A percentile compares a stretch with the other conserved stretches of the same genome.
phyloP scores from a whole-genome alignment of 2,329 filamentous ascomycete species.

The Canariomyces notabilis region DNA sequence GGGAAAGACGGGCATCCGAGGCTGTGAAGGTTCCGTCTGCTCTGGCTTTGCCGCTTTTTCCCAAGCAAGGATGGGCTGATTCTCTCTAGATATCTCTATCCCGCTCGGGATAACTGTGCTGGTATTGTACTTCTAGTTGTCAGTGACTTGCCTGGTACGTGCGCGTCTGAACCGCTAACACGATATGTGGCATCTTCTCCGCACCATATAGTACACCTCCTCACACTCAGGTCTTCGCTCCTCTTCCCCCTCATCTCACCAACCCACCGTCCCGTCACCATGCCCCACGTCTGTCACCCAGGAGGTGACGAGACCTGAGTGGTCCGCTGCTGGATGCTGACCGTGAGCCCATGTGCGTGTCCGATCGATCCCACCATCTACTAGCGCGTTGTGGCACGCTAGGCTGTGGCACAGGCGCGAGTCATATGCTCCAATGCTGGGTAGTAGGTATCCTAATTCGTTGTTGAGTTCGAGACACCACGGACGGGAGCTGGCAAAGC shows the following conservation, averaged over 20 bases:
- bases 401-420: slow-evolving; percentile 10
- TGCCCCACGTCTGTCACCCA: slow-evolving; percentile 3
- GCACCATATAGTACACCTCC: neutral
- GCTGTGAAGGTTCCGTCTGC: neutral
- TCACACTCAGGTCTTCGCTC: neutral
- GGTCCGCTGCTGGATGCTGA: slow-evolving; percentile 25
- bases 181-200: neutral
- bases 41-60: neutral
- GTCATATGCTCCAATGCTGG: neutral
- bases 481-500: neutral
- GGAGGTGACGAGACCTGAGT: slow-evolving; percentile 15
- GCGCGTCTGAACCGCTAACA: neutral
- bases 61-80: neutral
- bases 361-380: slow-evolving; percentile 19
- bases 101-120: no score
- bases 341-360: slow-evolving; percentile 27
- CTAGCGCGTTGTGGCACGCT: slow-evolving; percentile 13
- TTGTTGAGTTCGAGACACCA: no score
- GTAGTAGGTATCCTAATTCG: neutral
- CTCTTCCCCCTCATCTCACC: slow-evolving; percentile 1
- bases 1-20: neutral
- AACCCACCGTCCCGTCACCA: neutral
- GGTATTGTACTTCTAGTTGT: no score
- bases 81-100: no score
- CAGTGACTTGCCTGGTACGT: slow-evolving; percentile 5